phyloP scores from a whole-genome alignment of 164 flowering plant genomes.

The Stephania japonica region DNA sequence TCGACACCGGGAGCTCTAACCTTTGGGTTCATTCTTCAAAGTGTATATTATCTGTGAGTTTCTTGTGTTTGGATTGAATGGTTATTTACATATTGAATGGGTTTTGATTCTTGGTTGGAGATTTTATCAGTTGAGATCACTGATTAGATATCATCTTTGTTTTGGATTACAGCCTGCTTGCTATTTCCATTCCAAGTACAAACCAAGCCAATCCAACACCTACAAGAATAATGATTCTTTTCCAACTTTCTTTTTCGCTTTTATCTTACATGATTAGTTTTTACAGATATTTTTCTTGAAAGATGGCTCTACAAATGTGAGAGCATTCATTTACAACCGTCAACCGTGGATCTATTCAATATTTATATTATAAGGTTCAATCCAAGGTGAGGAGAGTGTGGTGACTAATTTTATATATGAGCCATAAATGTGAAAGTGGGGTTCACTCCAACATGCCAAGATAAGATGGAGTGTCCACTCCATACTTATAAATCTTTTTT shows the following conservation, averaged over 20 bases:
- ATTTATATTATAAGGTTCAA: no score
- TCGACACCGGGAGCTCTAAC: constrained; percentile 92
- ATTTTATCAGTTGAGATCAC: constrained; percentile 4
- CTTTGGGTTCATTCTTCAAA: constrained; percentile 90
- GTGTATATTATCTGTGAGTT: constrained; percentile 48
- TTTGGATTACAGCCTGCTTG: constrained; percentile 62
- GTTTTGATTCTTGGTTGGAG: background rate
- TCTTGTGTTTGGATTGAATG: constrained; percentile 3
- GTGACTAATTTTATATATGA: no score
- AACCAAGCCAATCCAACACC: constrained; percentile 56
- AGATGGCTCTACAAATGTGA: no score
- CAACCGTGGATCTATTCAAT: no score
- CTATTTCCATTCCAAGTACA: constrained; percentile 78
- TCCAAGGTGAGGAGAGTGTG: no score
- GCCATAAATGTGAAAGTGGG: no score
- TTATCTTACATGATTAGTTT: background rate
- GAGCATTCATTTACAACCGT: no score
- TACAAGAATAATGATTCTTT: constrained; percentile 74
- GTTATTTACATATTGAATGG: background rate
- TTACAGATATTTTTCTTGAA: no score
- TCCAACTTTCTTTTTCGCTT: background rate
- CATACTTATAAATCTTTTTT: no score
- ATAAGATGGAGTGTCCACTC: no score
- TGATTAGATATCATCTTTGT: background rate
- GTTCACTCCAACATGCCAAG: no score